phyloP scores from a whole-genome alignment of 2,329 filamentous ascomycete genomes.

The Ophiostoma sp. region DNA sequence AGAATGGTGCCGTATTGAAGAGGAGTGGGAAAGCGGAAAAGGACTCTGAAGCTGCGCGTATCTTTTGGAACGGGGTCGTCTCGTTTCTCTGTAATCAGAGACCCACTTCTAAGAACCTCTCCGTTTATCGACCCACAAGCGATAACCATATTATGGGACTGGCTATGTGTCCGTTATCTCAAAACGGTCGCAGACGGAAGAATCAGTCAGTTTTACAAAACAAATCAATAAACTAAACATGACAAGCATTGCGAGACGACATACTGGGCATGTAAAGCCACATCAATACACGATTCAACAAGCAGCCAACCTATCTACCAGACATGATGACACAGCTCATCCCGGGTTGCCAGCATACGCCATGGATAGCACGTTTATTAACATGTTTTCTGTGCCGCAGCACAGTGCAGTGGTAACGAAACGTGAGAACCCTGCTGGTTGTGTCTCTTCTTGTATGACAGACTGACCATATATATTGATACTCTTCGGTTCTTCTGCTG shows the following conservation, averaged over 20 bases:
- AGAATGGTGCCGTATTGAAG: not conserved
- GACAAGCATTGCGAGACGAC: too few species aligned
- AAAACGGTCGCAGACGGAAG: not conserved
- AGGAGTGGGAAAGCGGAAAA: not conserved
- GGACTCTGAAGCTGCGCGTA: not conserved
- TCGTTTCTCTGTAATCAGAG: not conserved
- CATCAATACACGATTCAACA: too few species aligned
- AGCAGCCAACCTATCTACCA: not conserved
- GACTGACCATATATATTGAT: not conserved
- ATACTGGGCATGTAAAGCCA: not conserved
- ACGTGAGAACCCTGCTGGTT: not conserved
- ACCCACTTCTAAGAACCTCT: not conserved
- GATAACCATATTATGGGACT: constrained; percentile 4
- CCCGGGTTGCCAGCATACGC: not conserved
- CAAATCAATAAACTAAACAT: too few species aligned
- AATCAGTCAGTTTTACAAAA: not conserved
- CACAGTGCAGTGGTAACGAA: not conserved
- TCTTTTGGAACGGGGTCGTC: constrained; percentile 13
- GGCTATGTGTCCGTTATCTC: not conserved
- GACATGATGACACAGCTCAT: not conserved
- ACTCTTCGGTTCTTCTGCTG: not conserved
- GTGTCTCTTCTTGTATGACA: not conserved
- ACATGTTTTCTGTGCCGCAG: not conserved
- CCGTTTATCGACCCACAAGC: not conserved
- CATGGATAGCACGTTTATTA: not conserved